A percentile compares a stretch with the other conserved stretches of the same genome.
phyloP scores from a whole-genome alignment of 2,329 filamentous ascomycete species.

The Diaporthe citrichinensis region DNA sequence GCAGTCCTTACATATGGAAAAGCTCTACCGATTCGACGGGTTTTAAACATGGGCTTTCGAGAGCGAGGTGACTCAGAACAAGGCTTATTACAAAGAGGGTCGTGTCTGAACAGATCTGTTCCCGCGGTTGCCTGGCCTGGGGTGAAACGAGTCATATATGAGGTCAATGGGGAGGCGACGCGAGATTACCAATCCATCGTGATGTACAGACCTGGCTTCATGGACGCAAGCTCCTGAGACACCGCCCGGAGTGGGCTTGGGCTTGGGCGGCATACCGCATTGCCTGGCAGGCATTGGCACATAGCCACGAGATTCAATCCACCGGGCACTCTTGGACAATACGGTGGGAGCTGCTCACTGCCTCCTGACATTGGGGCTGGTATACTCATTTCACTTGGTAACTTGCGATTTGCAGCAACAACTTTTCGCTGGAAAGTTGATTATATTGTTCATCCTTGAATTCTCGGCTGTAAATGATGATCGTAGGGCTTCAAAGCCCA shows the following conservation, averaged over 20 bases:
- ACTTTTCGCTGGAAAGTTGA: background rate
- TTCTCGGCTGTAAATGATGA: background rate
- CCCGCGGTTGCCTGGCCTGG: background rate
- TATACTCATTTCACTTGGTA: background rate
- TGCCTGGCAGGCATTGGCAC: background rate
- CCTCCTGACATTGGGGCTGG: background rate
- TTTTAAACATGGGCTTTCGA: background rate
- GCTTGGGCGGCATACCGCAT: background rate
- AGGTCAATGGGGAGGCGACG: too few species aligned
- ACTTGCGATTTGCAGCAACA: background rate
- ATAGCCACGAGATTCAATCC: background rate
- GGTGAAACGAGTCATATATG: too few species aligned
- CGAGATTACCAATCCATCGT: too few species aligned
- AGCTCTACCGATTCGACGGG: too few species aligned
- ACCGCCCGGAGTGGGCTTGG: background rate
- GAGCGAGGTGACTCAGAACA: background rate
- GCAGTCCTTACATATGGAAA: background rate
- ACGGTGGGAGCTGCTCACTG: background rate
- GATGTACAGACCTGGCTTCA: too few species aligned
- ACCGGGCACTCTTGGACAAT: background rate
- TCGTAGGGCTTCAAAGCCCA: background rate
- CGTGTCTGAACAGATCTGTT: background rate
- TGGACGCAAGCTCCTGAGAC: too few species aligned
- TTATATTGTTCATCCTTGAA: background rate
- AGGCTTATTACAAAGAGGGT: background rate